These are phyloP conservation scores for Pseudogymnoascus sp. DNA, from an alignment of 2,329 filamentous ascomycete genomes.

Conservation along the genomic window DNA sequence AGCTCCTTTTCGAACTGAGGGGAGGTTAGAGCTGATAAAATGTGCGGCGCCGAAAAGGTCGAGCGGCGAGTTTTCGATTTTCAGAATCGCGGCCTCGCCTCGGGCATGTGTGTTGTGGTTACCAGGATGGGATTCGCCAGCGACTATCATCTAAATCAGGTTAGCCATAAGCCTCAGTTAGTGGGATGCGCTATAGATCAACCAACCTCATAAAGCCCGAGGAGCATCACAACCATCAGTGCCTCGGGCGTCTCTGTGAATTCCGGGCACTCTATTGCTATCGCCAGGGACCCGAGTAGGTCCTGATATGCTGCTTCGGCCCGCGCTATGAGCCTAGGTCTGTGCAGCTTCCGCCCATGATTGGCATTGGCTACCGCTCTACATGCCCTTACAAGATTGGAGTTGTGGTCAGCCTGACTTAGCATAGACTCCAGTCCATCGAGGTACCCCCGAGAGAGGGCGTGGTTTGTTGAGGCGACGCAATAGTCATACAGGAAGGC, in stretches of 20 bases:
- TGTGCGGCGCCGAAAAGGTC: slow-evolving; percentile 7
- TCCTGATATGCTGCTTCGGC: slow-evolving; percentile 16
- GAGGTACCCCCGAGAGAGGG: slow-evolving; percentile 19
- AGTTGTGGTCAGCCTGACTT: slow-evolving; percentile 14
- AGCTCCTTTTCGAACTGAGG: not conserved
- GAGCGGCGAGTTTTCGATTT: slow-evolving; percentile 12
- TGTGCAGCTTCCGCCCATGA: slow-evolving; percentile 17
- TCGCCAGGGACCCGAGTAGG: slow-evolving; percentile 16
- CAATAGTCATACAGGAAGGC: slow-evolving; percentile 23
- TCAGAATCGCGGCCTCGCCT: slow-evolving; percentile 15
- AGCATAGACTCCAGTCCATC: slow-evolving; percentile 16
- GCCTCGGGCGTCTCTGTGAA: slow-evolving; percentile 12
- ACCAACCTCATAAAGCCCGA: slow-evolving; percentile 23
- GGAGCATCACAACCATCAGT: slow-evolving; percentile 17
- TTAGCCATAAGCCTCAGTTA: not conserved
- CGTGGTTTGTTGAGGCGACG: slow-evolving; percentile 15
- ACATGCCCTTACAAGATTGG: slow-evolving; percentile 20
- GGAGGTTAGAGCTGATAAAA: not conserved
- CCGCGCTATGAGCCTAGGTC: slow-evolving; percentile 15
- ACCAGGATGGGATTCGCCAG: slow-evolving; percentile 12
- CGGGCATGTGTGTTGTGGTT: slow-evolving; percentile 17
- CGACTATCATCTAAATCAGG: slow-evolving; percentile 15
- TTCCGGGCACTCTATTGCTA: slow-evolving; percentile 13
- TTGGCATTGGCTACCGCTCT: slow-evolving; percentile 17
- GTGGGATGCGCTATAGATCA: not conserved